Base-by-base conservation (phyloP, 345 rosid genomes). In the Noccaea bulbosa region DNA sequence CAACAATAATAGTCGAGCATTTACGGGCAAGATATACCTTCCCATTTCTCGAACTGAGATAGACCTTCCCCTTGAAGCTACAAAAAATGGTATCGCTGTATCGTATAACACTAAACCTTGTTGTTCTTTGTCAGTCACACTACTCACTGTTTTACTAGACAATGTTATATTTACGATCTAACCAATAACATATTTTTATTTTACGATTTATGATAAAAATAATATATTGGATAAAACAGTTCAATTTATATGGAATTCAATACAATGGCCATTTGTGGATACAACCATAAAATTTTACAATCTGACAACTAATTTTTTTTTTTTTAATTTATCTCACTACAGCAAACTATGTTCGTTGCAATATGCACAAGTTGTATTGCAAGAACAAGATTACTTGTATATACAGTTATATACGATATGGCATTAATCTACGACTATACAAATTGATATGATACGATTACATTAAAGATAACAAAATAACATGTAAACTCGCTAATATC, bases 31-130 rank as follows among this genome's bases (percentile, higher is more conserved):
- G 82, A 59, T 70, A 60, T n/a, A 39, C 39, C 62, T 6, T 52
- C 62, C 7, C 22, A 49, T 46, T 45, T 45, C 10, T 44, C 5
- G 67, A 62, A 10, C 52, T 15, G 67, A 51, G 55, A 52, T 52
- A 30, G 3, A 67, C 76, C 76, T 72, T 63, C 76, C 70, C 59
- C 59, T 64, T 54, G 70, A 16, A 37, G 24, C 70, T 47, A 72
- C 49, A 44, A 71, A 43, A 43, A 16, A 11, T 20, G 16, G 55
- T 7, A 39, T 41, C 33, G 6, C 8, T 72, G 22, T 39, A 27
- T 12, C 30, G 30, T 16, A 48, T 43, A 45, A 14, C 9, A 44
- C 44, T 32, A 11, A 47, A 6, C 32, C 30, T 38, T 38, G 44
- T 50, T 61, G 52, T 22, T 33, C 40, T 33, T 43, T 11, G 54